A percentile compares a stretch with the other conserved stretches of the same genome.
Evolutionary conservation across 148 eudicot genomes (phyloP).

Genomic region (Tetragonia tetragonoides): DNA sequence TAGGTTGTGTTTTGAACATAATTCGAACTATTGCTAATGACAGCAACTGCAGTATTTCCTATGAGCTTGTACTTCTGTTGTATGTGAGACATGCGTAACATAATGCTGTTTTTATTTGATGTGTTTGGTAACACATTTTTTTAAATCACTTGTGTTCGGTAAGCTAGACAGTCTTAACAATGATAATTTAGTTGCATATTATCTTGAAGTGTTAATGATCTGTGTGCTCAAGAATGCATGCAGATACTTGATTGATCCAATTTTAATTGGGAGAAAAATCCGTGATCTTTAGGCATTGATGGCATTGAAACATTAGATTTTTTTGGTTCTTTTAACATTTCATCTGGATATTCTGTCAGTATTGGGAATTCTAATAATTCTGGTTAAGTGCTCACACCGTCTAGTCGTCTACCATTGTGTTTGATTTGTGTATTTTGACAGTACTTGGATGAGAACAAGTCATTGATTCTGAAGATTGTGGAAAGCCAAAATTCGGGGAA

Average conservation of each 20-base stretch:
- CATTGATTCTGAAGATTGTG: slow-evolving; percentile 93
- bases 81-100: too few species aligned
- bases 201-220: too few species aligned
- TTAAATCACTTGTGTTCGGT: background rate
- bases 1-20: background rate
- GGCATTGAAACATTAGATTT: too few species aligned
- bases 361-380: background rate
- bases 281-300: too few species aligned
- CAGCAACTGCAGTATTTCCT: too few species aligned
- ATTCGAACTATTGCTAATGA: too few species aligned
- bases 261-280: too few species aligned
- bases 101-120: too few species aligned
- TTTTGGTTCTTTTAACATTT: background rate
- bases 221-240: background rate
- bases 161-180: background rate
- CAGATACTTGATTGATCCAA: too few species aligned
- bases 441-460: slow-evolving; percentile 98
- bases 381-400: background rate
- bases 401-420: background rate
- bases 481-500: slow-evolving; percentile 96
- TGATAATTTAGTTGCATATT: too few species aligned
- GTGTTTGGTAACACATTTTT: too few species aligned
- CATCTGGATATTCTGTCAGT: background rate
- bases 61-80: too few species aligned
- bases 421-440: slow-evolving; percentile 28